Evolutionary conservation across 1,139 yeast species (phyloP).

Genomic region (Suhomyces chickasaworum): DNA sequence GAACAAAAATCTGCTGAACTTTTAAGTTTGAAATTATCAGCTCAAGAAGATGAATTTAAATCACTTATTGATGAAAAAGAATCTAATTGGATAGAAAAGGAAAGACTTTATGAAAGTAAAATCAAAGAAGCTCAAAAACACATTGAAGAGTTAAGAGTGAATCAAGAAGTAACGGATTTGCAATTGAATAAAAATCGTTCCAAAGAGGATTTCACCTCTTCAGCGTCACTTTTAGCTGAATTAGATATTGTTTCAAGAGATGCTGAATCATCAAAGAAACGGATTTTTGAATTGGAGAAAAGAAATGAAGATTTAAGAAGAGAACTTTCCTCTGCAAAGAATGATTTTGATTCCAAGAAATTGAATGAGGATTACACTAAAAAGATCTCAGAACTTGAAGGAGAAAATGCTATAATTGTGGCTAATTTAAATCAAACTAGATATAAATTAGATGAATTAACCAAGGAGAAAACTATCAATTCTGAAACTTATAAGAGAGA

Average conservation of each 20-base stretch:
- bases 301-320: constrained; percentile 75
- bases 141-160: constrained; percentile 56
- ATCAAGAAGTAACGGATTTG: constrained; percentile 55
- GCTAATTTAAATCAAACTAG: constrained; percentile 63
- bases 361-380: constrained; percentile 38
- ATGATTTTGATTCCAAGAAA: constrained; percentile 40
- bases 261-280: constrained; percentile 68
- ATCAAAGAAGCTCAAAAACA: constrained; percentile 49
- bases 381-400: constrained; percentile 58
- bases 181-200: constrained; percentile 39
- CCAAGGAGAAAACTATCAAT: constrained; percentile 36
- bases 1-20: constrained; percentile 62
- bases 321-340: constrained; percentile 57
- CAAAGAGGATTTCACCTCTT: constrained; percentile 16
- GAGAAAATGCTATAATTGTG: constrained; percentile 63
- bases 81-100: constrained; percentile 58
- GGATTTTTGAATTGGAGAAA: constrained; percentile 71
- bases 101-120: constrained; percentile 46
- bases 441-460: constrained; percentile 31
- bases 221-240: constrained; percentile 48
- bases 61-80: constrained; percentile 65
- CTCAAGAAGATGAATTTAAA: constrained; percentile 64
- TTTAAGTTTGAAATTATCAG: constrained; percentile 45
- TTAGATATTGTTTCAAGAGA: constrained; percentile 72
- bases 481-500: constrained; percentile 49